Evolutionary conservation across 1,139 yeast species (phyloP), one percentile per base, ranked within the genome.

Genomic region (Scheffersomyces segobiensis): DNA sequence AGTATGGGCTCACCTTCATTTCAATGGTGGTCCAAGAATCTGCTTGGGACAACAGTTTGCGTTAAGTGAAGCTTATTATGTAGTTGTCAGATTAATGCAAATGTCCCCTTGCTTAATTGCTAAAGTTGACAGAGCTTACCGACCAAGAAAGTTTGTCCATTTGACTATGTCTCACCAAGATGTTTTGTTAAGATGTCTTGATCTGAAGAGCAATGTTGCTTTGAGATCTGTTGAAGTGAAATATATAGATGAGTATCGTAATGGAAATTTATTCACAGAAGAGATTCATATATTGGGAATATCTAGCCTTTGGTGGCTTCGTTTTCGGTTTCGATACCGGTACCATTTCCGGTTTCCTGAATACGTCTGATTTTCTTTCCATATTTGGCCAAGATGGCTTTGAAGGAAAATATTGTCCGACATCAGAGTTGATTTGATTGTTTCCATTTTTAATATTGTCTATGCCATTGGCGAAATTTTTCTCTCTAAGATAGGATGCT

Each of bases 11-110:
- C n/a, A n/a, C n/a, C n/a, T n/a, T n/a, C n/a, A n/a, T n/a, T n/a
- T n/a, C n/a, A n/a, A n/a, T n/a, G n/a, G n/a, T n/a, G n/a, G n/a
- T n/a, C n/a, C n/a, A n/a, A n/a, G n/a, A n/a, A 71, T 75, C 49
- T 74, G 79, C 61, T 68, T 76, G 60, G 80, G 79, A 26, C 79
- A 76, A 62, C 80, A 76, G 60, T 76, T 75, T 70, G 79, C 80
- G 10, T 69, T 76, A 49, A 76, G 79, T 10, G 79, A 76, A 63
- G 77, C 79, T 8, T 69, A 74, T 3, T 76, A 71, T 58, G 63
- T 69, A 10, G 58, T 65, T 50, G 63, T 63, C 8, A 62, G 72
- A 68, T 55, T 62, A 63, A 8, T 62, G 62, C 54, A 72, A 68
- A 63, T 70, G 65, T 74, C 73, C 61, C 71, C 75, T n/a, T 66